Evolutionary conservation across 805 yeast genomes (phyloP).

Genomic region (Komagataella mondaviorum): DNA sequence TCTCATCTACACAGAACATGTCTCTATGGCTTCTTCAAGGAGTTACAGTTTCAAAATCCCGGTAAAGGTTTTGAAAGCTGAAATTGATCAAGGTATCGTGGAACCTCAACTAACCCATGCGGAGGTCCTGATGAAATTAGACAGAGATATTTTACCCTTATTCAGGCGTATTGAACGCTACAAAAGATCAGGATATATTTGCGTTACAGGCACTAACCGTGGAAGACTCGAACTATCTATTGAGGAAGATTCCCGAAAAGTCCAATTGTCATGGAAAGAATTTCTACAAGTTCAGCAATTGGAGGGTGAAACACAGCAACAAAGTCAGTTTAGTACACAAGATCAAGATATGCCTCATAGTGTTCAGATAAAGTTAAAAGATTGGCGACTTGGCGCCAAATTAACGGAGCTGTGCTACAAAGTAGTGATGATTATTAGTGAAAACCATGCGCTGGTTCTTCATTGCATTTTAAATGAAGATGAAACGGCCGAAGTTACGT

Average conservation of each 20-base stretch:
- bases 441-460: constrained; percentile 44
- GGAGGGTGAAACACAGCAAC: constrained; percentile 4
- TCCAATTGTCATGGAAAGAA: constrained; percentile 49
- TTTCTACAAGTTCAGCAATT: constrained; percentile 27
- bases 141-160: constrained; percentile 33
- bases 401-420: constrained; percentile 50
- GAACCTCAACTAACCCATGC: constrained; percentile 53
- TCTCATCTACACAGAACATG: constrained; percentile 36
- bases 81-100: constrained; percentile 33
- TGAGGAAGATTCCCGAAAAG: constrained; percentile 39
- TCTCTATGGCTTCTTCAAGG: constrained; percentile 27
- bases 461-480: constrained; percentile 56
- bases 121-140: constrained; percentile 40
- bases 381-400: constrained; percentile 56
- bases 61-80: constrained; percentile 43
- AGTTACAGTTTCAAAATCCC: constrained; percentile 63
- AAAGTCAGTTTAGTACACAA: constrained; percentile 4
- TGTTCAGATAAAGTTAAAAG: constrained; percentile 39
- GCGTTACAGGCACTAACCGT: constrained; percentile 31
- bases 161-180: constrained; percentile 59
- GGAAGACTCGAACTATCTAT: constrained; percentile 40
- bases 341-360: constrained; percentile 13
- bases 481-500: constrained; percentile 51
- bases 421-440: constrained; percentile 43
- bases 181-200: constrained; percentile 34